Conservation (phyloP, 2,329 filamentous ascomycete species). For the Fusarium lyarnte region DNA sequence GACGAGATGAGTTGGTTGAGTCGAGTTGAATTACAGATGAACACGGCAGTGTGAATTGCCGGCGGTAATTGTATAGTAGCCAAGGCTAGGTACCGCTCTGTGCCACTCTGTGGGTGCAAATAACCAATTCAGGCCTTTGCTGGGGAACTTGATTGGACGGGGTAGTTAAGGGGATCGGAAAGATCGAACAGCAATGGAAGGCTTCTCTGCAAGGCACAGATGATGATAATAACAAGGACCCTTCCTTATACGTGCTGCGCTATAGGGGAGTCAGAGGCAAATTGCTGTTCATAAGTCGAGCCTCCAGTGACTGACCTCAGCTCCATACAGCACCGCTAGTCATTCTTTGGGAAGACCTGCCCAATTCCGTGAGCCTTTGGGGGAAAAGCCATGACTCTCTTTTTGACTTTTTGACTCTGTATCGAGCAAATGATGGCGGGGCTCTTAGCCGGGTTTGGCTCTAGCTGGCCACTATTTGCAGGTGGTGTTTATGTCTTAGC, state of each 20-base stretch:
- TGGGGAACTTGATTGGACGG: constrained; percentile 11
- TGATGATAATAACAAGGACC: not conserved
- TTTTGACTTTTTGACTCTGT: constrained; percentile 23
- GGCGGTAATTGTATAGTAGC: not conserved
- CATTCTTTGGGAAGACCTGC: constrained; percentile 4
- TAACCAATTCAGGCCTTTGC: constrained; percentile 10
- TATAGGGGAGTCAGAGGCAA: not conserved
- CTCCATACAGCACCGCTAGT: not conserved
- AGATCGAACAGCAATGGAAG: constrained; percentile 35
- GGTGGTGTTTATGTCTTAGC: constrained; percentile 29
- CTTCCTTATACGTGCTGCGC: constrained; percentile 10
- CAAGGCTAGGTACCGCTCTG: not conserved
- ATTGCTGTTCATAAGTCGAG: not conserved
- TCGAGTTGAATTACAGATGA: constrained; percentile 2
- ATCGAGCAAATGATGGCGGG: constrained; percentile 28
- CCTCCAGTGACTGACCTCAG: not conserved
- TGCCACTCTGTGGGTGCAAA: not conserved
- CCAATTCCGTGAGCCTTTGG: not conserved
- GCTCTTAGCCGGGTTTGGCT: constrained; percentile 23
- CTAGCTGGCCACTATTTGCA: constrained; percentile 21
- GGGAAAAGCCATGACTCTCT: constrained; percentile 30
- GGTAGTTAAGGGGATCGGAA: not conserved
- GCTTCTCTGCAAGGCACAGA: constrained; percentile 33
- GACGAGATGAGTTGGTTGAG: not conserved
- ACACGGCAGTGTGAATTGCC: constrained; percentile 4